Conservation (phyloP, 192 early-diverging fungal species). For the Podila minutissima region DNA sequence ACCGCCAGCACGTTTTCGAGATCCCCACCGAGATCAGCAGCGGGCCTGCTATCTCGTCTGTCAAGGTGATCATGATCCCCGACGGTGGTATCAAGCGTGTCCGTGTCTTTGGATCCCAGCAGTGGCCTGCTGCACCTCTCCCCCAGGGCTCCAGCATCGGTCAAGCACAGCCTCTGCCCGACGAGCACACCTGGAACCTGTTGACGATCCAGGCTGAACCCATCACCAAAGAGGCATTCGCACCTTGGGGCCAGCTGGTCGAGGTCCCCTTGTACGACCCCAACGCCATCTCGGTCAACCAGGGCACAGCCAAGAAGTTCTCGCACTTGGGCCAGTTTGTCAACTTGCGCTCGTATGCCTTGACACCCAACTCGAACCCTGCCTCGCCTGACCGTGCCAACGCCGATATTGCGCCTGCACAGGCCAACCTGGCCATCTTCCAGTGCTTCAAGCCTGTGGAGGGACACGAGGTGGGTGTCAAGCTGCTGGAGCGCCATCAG, state of each 20-base stretch:
- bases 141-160: slow-evolving; percentile 12
- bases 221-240: slow-evolving; percentile 74
- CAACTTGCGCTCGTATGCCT: slow-evolving; percentile 57
- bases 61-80: slow-evolving; percentile 66
- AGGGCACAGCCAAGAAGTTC: slow-evolving; percentile 79
- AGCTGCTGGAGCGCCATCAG: slow-evolving; percentile 85
- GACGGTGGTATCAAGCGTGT: slow-evolving; percentile 92
- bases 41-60: slow-evolving; percentile 51
- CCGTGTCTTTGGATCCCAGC: slow-evolving; percentile 75
- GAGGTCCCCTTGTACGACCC: slow-evolving; percentile 52
- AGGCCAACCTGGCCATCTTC: slow-evolving; percentile 80
- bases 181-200: slow-evolving; percentile 23
- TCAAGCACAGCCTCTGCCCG: slow-evolving; percentile 9
- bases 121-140: slow-evolving; percentile 28
- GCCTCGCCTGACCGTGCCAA: slow-evolving; percentile 30
- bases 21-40: slow-evolving; percentile 23
- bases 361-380: slow-evolving; percentile 22
- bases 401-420: slow-evolving; percentile 16
- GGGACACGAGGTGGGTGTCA: slow-evolving; percentile 64
- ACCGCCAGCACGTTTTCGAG: slow-evolving; percentile 81
- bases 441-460: slow-evolving; percentile 58
- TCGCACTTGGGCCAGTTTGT: slow-evolving; percentile 71
- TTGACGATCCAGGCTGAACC: slow-evolving; percentile 64
- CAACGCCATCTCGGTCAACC: slow-evolving; percentile 61
- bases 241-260: slow-evolving; percentile 81